These are phyloP conservation scores for Xylaria sp. DNA, from an alignment of 495 filamentous ascomycete genomes.

Conservation along the genomic window DNA sequence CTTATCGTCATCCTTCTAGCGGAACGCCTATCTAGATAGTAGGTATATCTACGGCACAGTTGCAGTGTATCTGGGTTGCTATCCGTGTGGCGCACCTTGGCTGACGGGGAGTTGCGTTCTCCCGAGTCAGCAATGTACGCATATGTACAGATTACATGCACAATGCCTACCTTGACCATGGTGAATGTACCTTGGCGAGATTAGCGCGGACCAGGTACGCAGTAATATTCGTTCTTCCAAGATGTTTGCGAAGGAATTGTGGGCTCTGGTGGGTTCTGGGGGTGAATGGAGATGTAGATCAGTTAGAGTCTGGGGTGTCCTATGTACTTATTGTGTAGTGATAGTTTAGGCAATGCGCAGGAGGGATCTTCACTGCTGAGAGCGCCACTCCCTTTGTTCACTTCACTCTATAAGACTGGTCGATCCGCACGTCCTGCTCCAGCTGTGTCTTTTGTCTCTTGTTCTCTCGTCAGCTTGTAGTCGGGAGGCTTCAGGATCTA, in stretches of 20 bases:
- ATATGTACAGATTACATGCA: constrained; percentile 10
- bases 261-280: constrained; percentile 14
- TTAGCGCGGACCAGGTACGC: constrained; percentile 14
- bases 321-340: constrained; percentile 19
- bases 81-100: background rate
- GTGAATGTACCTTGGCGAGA: constrained; percentile 8
- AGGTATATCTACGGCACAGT: background rate
- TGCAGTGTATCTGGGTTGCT: background rate
- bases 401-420: constrained; percentile 16
- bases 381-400: background rate
- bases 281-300: constrained; percentile 25
- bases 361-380: background rate
- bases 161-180: background rate
- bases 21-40: background rate
- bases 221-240: constrained; percentile 1
- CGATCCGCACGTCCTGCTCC: background rate
- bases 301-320: constrained; percentile 9
- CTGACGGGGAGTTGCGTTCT: background rate
- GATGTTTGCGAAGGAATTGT: constrained; percentile 23
- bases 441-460: background rate
- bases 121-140: background rate
- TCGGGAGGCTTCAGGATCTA: constrained; percentile 1
- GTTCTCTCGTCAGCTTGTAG: constrained; percentile 6
- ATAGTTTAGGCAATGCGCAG: background rate
- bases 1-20: background rate